Conservation (phyloP, 73 alveolate species). For the Paramecium primaurelia region DNA sequence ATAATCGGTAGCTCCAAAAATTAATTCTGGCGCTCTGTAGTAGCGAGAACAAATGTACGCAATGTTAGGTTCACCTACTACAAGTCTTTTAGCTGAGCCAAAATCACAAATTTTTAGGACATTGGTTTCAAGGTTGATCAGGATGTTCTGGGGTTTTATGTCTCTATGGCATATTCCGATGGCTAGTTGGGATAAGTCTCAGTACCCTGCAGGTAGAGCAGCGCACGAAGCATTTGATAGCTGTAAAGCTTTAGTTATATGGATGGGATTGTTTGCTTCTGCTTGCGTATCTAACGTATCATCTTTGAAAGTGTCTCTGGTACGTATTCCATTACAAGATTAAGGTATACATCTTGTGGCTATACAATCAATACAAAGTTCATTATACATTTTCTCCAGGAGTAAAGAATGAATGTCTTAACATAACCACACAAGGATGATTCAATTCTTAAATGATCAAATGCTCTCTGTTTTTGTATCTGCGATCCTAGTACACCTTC, state of each 20-base stretch:
- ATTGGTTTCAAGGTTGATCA: slow-evolving; percentile 62
- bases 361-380: neutral
- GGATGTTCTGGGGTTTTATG: slow-evolving; percentile 76
- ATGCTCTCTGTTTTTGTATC: slow-evolving; percentile 91
- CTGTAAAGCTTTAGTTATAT: slow-evolving; percentile 85
- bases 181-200: neutral
- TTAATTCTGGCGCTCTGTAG: slow-evolving; percentile 82
- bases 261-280: slow-evolving; percentile 71
- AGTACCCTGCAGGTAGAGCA: slow-evolving; percentile 76
- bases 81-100: slow-evolving; percentile 87
- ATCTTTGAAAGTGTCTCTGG: slow-evolving; percentile 85
- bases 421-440: slow-evolving; percentile 81
- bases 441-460: slow-evolving; percentile 81
- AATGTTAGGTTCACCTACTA: slow-evolving; percentile 81
- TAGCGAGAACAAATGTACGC: slow-evolving; percentile 80
- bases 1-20: slow-evolving; percentile 76
- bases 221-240: slow-evolving; percentile 82
- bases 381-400: slow-evolving; percentile 66
- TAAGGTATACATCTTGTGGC: slow-evolving; percentile 80
- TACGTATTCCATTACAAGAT: slow-evolving; percentile 90
- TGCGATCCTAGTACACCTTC: slow-evolving; percentile 81
- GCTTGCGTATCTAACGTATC: slow-evolving; percentile 70
- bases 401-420: slow-evolving; percentile 84
- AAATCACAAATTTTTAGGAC: slow-evolving; percentile 77
- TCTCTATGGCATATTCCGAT: slow-evolving; percentile 86